Evolutionary conservation across 2,329 filamentous ascomycete genomes (phyloP), one percentile per base, ranked within the genome.

Genomic region (Pseudogymnoascus sp.): DNA sequence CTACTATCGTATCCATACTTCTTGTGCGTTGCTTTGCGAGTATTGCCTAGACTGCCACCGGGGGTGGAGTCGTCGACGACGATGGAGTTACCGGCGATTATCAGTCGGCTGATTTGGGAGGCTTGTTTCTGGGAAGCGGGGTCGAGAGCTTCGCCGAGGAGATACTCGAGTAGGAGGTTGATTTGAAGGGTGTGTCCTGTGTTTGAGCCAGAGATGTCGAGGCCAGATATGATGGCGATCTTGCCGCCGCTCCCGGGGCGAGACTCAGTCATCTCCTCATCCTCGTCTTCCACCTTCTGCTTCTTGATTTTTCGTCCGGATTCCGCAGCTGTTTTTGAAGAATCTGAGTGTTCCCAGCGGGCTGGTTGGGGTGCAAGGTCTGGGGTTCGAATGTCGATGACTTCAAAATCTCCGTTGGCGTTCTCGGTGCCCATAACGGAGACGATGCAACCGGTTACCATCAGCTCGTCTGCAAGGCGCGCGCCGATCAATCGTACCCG

Each of bases 361-460:
- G 84, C 81, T 10, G 90, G 88, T 70, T 99, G 94, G 0, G 86
- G 85, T 13, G 93, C 83, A 4, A 99, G 77, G 72, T 97, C 92
- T 5, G 94, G 90, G 44, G 96, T 87, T 71, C 92, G 91, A 67
- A 96, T 81, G 74, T 96, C 93, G 41, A 97, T 82, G 5, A 96
- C 89, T 69, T 97, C 92, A 64, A 99, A 92, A 68, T 96, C 91
- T 66, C 94, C 94, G 75, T 93, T 88, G 60, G 85, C 81, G 70
- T 96, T 97, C 73, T 99, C 94, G 0, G 92, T 96, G 36, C 94
- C 94, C 78, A 99, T 85, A 2, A 92, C 92, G n/a, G 92, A 92
- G 42, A 97, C 83, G 69, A 99, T 92, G 69, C 91, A 95, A 27
- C 94, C 94, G 0, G 94, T 99, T 2, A 96, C 93, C 6, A 97